These are phyloP conservation scores for Yarrowia yakushimensis DNA, from an alignment of 805 yeast genomes.

Conservation along the genomic window DNA sequence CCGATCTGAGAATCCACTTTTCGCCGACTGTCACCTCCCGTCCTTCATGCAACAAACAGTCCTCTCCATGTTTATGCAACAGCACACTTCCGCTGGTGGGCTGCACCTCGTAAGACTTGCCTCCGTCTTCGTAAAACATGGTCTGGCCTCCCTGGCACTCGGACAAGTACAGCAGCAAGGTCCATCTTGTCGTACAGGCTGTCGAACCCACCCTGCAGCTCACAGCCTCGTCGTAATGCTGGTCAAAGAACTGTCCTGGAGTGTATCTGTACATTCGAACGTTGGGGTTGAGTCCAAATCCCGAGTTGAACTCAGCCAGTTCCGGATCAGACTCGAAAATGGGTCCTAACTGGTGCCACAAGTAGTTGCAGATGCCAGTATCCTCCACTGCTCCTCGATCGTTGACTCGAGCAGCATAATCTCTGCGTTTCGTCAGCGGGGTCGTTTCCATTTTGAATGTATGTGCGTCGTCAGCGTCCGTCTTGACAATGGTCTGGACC, in stretches of 20 bases:
- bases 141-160: constrained; percentile 61
- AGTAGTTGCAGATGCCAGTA: constrained; percentile 37
- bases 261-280: constrained; percentile 53
- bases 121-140: constrained; percentile 43
- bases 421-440: constrained; percentile 49
- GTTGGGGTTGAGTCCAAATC: constrained; percentile 51
- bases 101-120: constrained; percentile 40
- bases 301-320: constrained; percentile 15
- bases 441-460: constrained; percentile 25
- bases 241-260: constrained; percentile 56
- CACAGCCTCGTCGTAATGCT: constrained; percentile 61
- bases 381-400: constrained; percentile 49
- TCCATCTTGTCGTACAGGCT: constrained; percentile 53
- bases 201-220: constrained; percentile 36
- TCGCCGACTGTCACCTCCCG: constrained; percentile 49
- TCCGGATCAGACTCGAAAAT: constrained; percentile 13
- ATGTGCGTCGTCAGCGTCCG: not conserved
- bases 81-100: constrained; percentile 56
- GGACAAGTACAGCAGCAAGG: constrained; percentile 53
- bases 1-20: constrained; percentile 63
- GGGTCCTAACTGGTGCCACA: constrained; percentile 45
- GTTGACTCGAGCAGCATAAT: constrained; percentile 56
- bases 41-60: constrained; percentile 59
- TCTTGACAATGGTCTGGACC: constrained; percentile 26
- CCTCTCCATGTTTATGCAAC: constrained; percentile 63